Conservation (phyloP, 345 rosid species). For the Chamaenerion angustifolium region DNA sequence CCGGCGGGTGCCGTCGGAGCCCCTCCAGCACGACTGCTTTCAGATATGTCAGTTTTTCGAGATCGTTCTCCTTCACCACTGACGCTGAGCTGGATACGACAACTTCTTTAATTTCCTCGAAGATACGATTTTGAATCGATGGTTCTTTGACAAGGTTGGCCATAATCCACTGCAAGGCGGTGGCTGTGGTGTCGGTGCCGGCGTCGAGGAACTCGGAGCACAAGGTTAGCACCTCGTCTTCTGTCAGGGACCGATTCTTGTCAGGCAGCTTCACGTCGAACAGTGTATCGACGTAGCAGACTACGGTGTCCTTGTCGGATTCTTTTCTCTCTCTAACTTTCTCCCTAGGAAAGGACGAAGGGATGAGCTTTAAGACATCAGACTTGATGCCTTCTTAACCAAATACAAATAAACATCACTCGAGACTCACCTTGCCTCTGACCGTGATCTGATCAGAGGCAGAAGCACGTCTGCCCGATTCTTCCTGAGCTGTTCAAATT, state of each 20-base stretch:
- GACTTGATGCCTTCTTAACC: no score
- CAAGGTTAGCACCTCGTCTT: background rate
- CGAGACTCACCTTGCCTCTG: background rate
- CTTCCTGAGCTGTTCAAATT: background rate
- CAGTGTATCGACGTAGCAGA: slow-evolving; percentile 4
- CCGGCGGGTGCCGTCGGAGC: slow-evolving; percentile 4
- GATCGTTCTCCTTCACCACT: slow-evolving; percentile 6
- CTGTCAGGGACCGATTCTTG: slow-evolving; percentile 7
- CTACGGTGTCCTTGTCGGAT: background rate
- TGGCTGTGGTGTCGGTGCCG: slow-evolving; percentile 13
- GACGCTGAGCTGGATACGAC: background rate
- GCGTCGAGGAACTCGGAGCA: slow-evolving; percentile 11
- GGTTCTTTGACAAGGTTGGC: slow-evolving; percentile 12
- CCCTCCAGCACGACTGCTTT: slow-evolving; percentile 6
- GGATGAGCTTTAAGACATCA: no score
- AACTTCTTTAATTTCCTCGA: background rate
- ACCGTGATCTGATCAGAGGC: slow-evolving; percentile 3
- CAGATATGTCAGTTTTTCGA: background rate
- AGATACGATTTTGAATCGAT: slow-evolving; percentile 4
- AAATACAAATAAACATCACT: background rate
- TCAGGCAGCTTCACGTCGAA: slow-evolving; percentile 3
- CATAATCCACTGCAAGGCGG: slow-evolving; percentile 13
- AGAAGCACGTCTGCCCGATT: background rate
- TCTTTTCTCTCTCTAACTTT: background rate
- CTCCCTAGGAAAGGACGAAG: background rate